Evolutionary conservation across 2,329 filamentous ascomycete species (phyloP).

Genomic region (Clonostachys chloroleuca): DNA sequence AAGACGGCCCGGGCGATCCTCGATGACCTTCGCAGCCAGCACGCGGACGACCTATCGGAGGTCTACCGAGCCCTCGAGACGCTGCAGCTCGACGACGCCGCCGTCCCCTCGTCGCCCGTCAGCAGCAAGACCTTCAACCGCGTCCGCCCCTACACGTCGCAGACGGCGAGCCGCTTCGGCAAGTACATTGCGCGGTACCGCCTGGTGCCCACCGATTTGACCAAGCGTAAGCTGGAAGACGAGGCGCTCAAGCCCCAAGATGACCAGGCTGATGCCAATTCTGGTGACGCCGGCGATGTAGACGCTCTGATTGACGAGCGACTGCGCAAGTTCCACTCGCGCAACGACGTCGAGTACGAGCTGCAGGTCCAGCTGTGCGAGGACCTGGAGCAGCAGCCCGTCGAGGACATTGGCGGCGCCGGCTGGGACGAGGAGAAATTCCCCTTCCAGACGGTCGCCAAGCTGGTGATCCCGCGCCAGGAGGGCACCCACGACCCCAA

Average conservation of each 20-base stretch:
- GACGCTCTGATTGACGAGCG: constrained; percentile 29
- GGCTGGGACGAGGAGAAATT: constrained; percentile 40
- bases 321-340: constrained; percentile 29
- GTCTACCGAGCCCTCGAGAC: constrained; percentile 30
- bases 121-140: constrained; percentile 26
- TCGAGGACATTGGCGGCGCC: constrained; percentile 31
- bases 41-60: constrained; percentile 16
- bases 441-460: constrained; percentile 39
- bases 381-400: constrained; percentile 36
- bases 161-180: constrained; percentile 28
- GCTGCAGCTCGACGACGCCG: too few relatives aligned
- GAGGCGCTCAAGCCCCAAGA: constrained; percentile 9
- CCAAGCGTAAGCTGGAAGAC: constrained; percentile 29
- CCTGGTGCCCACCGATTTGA: constrained; percentile 32
- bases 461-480: constrained; percentile 21
- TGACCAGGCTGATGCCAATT: too few relatives aligned
- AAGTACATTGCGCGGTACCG: constrained; percentile 41
- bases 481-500: constrained; percentile 28
- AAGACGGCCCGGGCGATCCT: constrained; percentile 38
- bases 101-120: constrained; percentile 11
- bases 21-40: constrained; percentile 25
- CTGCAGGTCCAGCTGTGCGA: constrained; percentile 41
- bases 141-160: too few relatives aligned
- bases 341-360: constrained; percentile 31
- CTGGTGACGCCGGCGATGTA: constrained; percentile 19